A percentile compares a stretch with the other conserved stretches of the same genome.
These are phyloP conservation scores for Paecilomyces sp. DNA, from an alignment of 2,329 filamentous ascomycete genomes.

Conservation along the genomic window DNA sequence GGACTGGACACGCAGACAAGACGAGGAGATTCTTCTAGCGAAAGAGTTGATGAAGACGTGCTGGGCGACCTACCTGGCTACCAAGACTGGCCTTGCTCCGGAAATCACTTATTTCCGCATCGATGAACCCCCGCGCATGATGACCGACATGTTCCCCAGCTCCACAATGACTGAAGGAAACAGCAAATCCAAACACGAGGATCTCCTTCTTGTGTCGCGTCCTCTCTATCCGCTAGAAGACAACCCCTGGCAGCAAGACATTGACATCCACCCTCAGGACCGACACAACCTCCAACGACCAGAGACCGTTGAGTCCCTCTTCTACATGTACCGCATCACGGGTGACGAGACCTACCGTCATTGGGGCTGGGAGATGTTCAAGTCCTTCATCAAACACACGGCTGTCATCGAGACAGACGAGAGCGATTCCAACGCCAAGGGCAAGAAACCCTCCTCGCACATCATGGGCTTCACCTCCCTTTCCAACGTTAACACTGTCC, in stretches of 20 bases:
- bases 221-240: slow-evolving; percentile 23
- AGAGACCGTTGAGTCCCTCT: slow-evolving; percentile 91
- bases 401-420: slow-evolving; percentile 61
- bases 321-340: slow-evolving; percentile 99
- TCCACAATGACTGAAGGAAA: slow-evolving; percentile 22
- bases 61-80: slow-evolving; percentile 94
- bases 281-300: slow-evolving; percentile 89
- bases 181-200: slow-evolving; percentile 19
- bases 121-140: slow-evolving; percentile 55
- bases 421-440: slow-evolving; percentile 6
- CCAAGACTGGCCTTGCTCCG: slow-evolving; percentile 81
- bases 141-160: slow-evolving; percentile 30
- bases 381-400: slow-evolving; percentile 79
- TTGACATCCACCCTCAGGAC: slow-evolving; percentile 72
- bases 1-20: slow-evolving; percentile 70
- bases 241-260: slow-evolving; percentile 66
- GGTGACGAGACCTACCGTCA: slow-evolving; percentile 81
- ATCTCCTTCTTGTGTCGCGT: slow-evolving; percentile 27
- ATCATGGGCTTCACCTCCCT: slow-evolving; percentile 70
- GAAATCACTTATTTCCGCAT: slow-evolving; percentile 92
- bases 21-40: slow-evolving; percentile 80
- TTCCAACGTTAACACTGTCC: slow-evolving; percentile 63
- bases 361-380: slow-evolving; percentile 99
- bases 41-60: slow-evolving; percentile 92
- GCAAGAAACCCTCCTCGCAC: slow-evolving; percentile 9